Conservation (phyloP, 148 eudicot genomes). For the Beta vulgaris region DNA sequence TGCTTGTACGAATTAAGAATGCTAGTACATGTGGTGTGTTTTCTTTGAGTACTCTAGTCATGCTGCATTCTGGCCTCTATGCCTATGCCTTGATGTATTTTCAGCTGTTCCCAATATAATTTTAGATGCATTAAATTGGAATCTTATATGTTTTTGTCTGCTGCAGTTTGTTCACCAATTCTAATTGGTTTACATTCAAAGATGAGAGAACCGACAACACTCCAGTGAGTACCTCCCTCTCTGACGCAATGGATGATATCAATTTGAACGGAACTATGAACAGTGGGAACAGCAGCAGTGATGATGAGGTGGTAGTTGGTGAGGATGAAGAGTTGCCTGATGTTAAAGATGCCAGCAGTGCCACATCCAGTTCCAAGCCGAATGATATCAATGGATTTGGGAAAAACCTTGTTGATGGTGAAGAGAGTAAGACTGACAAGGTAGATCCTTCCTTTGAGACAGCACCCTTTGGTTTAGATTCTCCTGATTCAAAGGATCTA, state of each 20-base stretch:
- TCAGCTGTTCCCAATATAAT: not conserved
- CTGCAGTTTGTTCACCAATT: conserved; percentile 92
- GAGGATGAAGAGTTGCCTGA: conserved; percentile 66
- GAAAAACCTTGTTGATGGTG: conserved; percentile 21
- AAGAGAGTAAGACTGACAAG: conserved; percentile 24
- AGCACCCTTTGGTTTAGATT: conserved; percentile 44
- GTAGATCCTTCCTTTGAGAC: conserved; percentile 35
- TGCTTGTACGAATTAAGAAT: not conserved
- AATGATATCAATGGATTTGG: conserved; percentile 28
- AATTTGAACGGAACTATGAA: conserved; percentile 54
- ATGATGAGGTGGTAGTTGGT: conserved; percentile 91
- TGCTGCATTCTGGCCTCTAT: not conserved
- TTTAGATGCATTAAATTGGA: not conserved
- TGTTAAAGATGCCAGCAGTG: conserved; percentile 35
- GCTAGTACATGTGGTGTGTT: not conserved
- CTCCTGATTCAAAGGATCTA: conserved; percentile 44
- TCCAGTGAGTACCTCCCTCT: conserved; percentile 51
- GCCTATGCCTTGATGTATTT: not conserved
- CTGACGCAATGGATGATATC: conserved; percentile 69
- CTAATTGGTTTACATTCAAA: conserved; percentile 95
- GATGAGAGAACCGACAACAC: conserved; percentile 57
- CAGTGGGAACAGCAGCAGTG: conserved; percentile 71
- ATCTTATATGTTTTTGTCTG: conserved; percentile 4
- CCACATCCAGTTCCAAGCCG: conserved; percentile 31
- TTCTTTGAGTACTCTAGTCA: not conserved